These are phyloP conservation scores for rapeseed (Brassica napus) DNA, from an alignment of 345 rosid genomes.

Conservation along the genomic window DNA sequence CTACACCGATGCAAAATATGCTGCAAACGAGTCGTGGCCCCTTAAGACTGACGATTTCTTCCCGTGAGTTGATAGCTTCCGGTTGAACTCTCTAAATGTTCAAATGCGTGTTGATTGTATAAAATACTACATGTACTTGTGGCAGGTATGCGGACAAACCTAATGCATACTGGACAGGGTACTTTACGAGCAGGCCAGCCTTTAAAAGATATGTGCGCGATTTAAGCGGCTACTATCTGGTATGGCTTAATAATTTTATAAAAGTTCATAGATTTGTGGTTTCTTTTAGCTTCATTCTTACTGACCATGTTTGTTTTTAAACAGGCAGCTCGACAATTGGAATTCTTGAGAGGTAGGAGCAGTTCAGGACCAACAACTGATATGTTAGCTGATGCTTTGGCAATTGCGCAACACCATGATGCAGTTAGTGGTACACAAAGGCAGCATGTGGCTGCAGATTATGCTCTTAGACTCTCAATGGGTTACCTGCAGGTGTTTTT, in stretches of 20 bases:
- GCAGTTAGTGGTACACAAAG: slow-evolving; percentile 96
- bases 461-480: slow-evolving; percentile 82
- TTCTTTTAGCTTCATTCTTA: slow-evolving; percentile 18
- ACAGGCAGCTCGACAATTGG: slow-evolving; percentile 87
- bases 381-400: slow-evolving; percentile 77
- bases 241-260: slow-evolving; percentile 33
- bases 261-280: slow-evolving; percentile 6
- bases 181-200: slow-evolving; percentile 90
- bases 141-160: slow-evolving; percentile 87
- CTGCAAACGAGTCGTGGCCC: slow-evolving; percentile 80
- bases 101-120: neutral
- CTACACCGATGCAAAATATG: slow-evolving; percentile 84
- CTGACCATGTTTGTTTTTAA: slow-evolving; percentile 24
- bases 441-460: slow-evolving; percentile 96
- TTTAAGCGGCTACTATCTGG: slow-evolving; percentile 84
- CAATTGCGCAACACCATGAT: slow-evolving; percentile 97
- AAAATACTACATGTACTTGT: slow-evolving; percentile 11
- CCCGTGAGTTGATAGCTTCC: slow-evolving; percentile 61
- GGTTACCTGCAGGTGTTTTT: slow-evolving; percentile 74
- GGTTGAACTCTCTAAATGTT: neutral
- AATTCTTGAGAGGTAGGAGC: slow-evolving; percentile 70
- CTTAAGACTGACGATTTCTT: slow-evolving; percentile 87
- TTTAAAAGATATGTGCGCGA: slow-evolving; percentile 79
- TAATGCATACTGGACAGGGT: slow-evolving; percentile 97
- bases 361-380: slow-evolving; percentile 65